Evolutionary conservation across 495 filamentous ascomycete species (phyloP).

Genomic region (Xylaria nigripes): DNA sequence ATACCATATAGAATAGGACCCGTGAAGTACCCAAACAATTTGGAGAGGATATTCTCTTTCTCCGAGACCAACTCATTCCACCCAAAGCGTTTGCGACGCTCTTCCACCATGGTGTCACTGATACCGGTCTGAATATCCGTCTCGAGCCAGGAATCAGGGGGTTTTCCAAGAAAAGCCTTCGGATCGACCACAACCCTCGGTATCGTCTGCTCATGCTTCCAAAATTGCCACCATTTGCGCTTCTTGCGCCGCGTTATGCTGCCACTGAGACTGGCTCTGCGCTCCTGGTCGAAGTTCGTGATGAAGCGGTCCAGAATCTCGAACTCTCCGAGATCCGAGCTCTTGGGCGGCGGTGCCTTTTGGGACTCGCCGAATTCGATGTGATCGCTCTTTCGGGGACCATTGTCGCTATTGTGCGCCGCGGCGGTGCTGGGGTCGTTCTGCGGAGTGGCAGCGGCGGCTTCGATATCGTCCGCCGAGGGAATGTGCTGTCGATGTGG

Average conservation of each 20-base stretch:
- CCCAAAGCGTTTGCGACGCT: slow-evolving; percentile 57
- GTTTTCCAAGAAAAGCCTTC: slow-evolving; percentile 33
- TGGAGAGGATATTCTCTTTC: slow-evolving; percentile 68
- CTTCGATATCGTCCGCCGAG: slow-evolving; percentile 8
- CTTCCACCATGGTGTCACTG: slow-evolving; percentile 48
- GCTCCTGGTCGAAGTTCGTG: slow-evolving; percentile 52
- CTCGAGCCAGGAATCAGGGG: slow-evolving; percentile 65
- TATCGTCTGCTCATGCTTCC: slow-evolving; percentile 32
- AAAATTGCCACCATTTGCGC: slow-evolving; percentile 49
- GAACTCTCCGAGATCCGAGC: slow-evolving; percentile 31
- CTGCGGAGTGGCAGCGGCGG: neutral
- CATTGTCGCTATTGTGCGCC: neutral
- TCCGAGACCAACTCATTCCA: slow-evolving; percentile 70
- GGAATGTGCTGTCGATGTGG: neutral
- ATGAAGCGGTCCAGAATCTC: slow-evolving; percentile 54
- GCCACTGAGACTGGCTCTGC: slow-evolving; percentile 49
- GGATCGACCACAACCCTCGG: slow-evolving; percentile 23
- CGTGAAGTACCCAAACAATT: slow-evolving; percentile 72
- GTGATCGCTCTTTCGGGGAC: slow-evolving; percentile 11
- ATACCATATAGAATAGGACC: slow-evolving; percentile 80
- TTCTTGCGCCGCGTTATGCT: slow-evolving; percentile 34
- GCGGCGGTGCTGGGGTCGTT: neutral
- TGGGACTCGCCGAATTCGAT: slow-evolving; percentile 20
- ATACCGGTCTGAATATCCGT: slow-evolving; percentile 63
- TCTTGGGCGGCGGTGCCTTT: slow-evolving; percentile 12